A percentile compares a stretch with the other conserved stretches of the same genome.
These are phyloP conservation scores for Wickerhamiella occidentalis DNA, from an alignment of 805 yeast genomes.

Conservation along the genomic window DNA sequence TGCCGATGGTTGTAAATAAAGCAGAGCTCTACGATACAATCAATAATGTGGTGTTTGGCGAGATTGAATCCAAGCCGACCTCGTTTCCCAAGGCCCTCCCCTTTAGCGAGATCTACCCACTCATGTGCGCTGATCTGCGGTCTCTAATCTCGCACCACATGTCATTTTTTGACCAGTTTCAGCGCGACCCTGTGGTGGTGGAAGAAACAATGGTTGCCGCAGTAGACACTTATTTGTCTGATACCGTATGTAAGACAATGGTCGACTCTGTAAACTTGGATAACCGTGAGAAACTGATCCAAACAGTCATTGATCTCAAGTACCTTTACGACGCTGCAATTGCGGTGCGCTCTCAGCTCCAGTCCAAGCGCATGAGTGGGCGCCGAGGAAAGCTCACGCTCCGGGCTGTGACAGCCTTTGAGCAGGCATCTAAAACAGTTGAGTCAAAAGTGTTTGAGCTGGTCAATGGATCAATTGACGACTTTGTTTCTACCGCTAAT, in stretches of 20 bases:
- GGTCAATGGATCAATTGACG: conserved; percentile 69
- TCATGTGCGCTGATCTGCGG: conserved; percentile 66
- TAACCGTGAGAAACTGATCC: conserved; percentile 82
- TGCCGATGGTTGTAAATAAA: conserved; percentile 67
- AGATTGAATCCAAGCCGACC: conserved; percentile 23
- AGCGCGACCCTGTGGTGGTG: conserved; percentile 47
- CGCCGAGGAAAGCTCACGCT: conserved; percentile 34
- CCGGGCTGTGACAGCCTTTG: conserved; percentile 44
- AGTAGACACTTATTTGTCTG: conserved; percentile 57
- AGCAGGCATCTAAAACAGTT: conserved; percentile 51
- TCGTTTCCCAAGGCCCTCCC: conserved; percentile 60
- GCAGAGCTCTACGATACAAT: conserved; percentile 49
- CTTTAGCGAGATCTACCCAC: conserved; percentile 78
- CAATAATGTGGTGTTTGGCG: conserved; percentile 35
- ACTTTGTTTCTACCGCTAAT: conserved; percentile 71
- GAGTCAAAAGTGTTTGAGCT: conserved; percentile 71
- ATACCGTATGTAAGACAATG: conserved; percentile 53
- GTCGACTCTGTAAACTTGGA: conserved; percentile 50
- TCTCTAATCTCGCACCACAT: conserved; percentile 51
- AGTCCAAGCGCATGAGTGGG: conserved; percentile 28
- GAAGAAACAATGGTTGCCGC: conserved; percentile 47
- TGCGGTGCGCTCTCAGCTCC: conserved; percentile 41
- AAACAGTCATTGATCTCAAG: conserved; percentile 77
- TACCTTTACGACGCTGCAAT: conserved; percentile 66
- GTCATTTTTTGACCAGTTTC: conserved; percentile 51